Evolutionary conservation across 2,329 filamentous ascomycete genomes (phyloP).

Genomic region (Dryadomyces sulphureus): DNA sequence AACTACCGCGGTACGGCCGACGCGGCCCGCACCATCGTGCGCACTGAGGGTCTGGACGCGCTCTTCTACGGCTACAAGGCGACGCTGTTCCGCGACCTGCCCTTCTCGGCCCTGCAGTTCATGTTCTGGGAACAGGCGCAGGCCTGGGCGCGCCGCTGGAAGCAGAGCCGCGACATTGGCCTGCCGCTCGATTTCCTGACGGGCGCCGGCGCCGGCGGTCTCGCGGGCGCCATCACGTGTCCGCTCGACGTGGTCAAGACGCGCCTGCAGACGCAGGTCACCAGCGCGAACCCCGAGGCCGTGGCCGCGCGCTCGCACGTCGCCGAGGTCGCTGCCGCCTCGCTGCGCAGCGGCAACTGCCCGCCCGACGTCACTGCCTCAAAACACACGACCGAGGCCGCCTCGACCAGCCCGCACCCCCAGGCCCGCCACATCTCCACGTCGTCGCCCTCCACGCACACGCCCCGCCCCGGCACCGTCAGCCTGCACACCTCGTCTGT

Average conservation of each 20-base stretch:
- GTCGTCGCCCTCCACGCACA: slow-evolving; percentile 72
- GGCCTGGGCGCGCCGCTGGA: slow-evolving; percentile 62
- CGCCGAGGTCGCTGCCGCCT: slow-evolving; percentile 1
- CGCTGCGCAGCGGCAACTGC: slow-evolving; percentile 4
- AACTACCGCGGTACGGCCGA: slow-evolving; percentile 83
- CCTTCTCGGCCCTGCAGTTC: slow-evolving; percentile 92
- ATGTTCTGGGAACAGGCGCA: slow-evolving; percentile 97
- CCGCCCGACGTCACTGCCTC: slow-evolving; percentile 3
- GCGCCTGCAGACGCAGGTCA: slow-evolving; percentile 83
- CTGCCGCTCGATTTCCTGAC: slow-evolving; percentile 75
- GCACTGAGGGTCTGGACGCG: slow-evolving; percentile 66
- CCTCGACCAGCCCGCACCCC: slow-evolving; percentile 11
- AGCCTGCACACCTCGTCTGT: slow-evolving; percentile 83
- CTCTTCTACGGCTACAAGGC: slow-evolving; percentile 97
- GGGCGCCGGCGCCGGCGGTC: slow-evolving; percentile 74
- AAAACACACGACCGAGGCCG: slow-evolving; percentile 11
- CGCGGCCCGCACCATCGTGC: slow-evolving; percentile 72
- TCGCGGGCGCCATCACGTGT: slow-evolving; percentile 89
- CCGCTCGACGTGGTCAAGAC: slow-evolving; percentile 97
- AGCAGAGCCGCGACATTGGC: slow-evolving; percentile 71
- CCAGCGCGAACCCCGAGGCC: slow-evolving; percentile 24
- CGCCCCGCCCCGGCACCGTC: slow-evolving; percentile 62
- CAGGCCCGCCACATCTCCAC: slow-evolving; percentile 73
- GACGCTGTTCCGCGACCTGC: slow-evolving; percentile 83
- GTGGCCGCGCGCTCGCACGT: slow-evolving; percentile 8